A percentile compares a stretch with the other conserved stretches of the same genome.
Conservation (phyloP, 495 filamentous ascomycete species). For the Penicillium arizonense region DNA sequence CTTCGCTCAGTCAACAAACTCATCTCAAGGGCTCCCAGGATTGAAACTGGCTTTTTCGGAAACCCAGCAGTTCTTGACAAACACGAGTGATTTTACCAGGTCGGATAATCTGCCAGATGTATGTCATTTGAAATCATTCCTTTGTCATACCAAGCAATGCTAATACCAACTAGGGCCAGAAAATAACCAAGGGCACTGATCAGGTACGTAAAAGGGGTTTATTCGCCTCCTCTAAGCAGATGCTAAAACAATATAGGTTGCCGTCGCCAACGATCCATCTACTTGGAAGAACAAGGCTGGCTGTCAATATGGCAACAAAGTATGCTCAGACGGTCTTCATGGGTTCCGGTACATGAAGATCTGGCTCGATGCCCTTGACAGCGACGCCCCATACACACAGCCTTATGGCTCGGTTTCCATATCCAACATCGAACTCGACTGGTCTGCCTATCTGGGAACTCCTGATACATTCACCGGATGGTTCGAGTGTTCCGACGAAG, state of each 20-base stretch:
- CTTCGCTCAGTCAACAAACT: conserved; percentile 27
- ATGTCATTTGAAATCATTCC: neutral
- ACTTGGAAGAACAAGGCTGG: conserved; percentile 41
- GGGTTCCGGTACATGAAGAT: conserved; percentile 49
- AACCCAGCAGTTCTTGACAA: conserved; percentile 36
- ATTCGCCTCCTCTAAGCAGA: too few relatives aligned
- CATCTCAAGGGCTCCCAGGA: conserved; percentile 26
- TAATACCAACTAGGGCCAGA: neutral
- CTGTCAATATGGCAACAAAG: conserved; percentile 33
- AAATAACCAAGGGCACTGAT: conserved; percentile 12
- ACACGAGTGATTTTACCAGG: conserved; percentile 43
- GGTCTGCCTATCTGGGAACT: conserved; percentile 40
- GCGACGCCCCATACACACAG: conserved; percentile 40
- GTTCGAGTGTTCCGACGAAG: conserved; percentile 45
- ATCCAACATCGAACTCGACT: conserved; percentile 33
- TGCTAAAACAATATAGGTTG: conserved; percentile 11
- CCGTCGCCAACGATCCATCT: conserved; percentile 32
- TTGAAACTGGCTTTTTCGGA: conserved; percentile 47
- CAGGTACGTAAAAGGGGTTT: neutral
- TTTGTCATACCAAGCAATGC: neutral
- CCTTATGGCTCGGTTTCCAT: conserved; percentile 36
- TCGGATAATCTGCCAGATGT: conserved; percentile 34
- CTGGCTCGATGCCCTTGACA: conserved; percentile 35
- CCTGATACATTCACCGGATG: conserved; percentile 44
- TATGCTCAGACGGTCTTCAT: conserved; percentile 48